Percentiles rank a stretch among this genome's conserved stretches.
phyloP scores from a whole-genome alignment of 192 early-diverging fungal species.

The Diversispora epigaea region DNA sequence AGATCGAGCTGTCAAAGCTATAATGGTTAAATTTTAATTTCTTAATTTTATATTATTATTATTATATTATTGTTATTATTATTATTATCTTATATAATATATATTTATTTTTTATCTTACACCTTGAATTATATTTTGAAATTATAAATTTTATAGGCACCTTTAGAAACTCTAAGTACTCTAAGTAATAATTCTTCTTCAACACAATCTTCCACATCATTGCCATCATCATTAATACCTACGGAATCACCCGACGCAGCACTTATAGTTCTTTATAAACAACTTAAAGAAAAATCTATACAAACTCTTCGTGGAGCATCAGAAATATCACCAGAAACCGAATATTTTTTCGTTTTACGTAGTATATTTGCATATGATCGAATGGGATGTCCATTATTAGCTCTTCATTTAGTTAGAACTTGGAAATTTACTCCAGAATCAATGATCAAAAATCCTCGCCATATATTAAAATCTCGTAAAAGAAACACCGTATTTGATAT shows the following conservation, averaged over 20 bases:
- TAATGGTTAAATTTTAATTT: conserved; percentile 16
- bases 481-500: conserved; percentile 27
- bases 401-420: conserved; percentile 68
- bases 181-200: background rate
- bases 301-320: conserved; percentile 48
- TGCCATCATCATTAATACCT: background rate
- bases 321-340: conserved; percentile 49
- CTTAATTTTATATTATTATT: background rate
- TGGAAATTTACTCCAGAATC: conserved; percentile 34
- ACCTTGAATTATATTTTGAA: background rate
- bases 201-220: background rate
- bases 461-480: conserved; percentile 17
- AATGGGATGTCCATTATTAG: conserved; percentile 74
- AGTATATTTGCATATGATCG: conserved; percentile 71
- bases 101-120: background rate
- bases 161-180: conserved; percentile 10
- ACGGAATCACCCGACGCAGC: conserved; percentile 58
- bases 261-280: conserved; percentile 67
- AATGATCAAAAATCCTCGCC: background rate
- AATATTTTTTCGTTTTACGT: conserved; percentile 62
- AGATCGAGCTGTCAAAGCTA: conserved; percentile 31
- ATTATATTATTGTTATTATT: background rate
- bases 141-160: background rate
- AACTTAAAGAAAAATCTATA: conserved; percentile 57
- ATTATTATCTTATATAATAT: too few relatives aligned